phyloP scores from a whole-genome alignment of 257 asterid genomes.

The Solanum chmielewskii region DNA sequence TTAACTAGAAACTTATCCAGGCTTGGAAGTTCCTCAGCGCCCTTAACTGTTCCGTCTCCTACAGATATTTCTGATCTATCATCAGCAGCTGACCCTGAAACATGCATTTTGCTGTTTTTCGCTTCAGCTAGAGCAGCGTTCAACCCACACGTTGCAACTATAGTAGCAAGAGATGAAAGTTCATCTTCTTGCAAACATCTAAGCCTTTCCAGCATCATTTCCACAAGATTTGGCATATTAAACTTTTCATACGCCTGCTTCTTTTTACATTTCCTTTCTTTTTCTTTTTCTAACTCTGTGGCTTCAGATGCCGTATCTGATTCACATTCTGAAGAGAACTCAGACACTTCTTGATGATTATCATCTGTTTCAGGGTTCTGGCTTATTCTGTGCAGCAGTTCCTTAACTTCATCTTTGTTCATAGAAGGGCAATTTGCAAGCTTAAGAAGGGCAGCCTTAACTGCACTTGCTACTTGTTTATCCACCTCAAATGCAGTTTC shows the following conservation, averaged over 20 bases:
- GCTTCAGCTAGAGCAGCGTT: slow-evolving; percentile 65
- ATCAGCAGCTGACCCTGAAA: not conserved
- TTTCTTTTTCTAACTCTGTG: not conserved
- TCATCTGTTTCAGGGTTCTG: slow-evolving; percentile 69
- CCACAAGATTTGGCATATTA: slow-evolving; percentile 30
- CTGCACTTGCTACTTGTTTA: slow-evolving; percentile 85
- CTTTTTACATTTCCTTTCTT: slow-evolving; percentile 15
- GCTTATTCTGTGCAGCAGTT: slow-evolving; percentile 62
- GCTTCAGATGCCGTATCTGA: slow-evolving; percentile 38
- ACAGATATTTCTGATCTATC: slow-evolving; percentile 8
- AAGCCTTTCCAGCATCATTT: slow-evolving; percentile 77
- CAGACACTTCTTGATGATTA: slow-evolving; percentile 13
- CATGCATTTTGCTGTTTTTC: slow-evolving; percentile 12
- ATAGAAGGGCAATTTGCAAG: slow-evolving; percentile 61
- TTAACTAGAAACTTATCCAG: slow-evolving; percentile 79
- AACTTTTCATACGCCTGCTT: slow-evolving; percentile 26
- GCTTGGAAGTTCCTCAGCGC: slow-evolving; percentile 53
- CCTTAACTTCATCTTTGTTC: slow-evolving; percentile 65
- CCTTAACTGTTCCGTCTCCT: slow-evolving; percentile 15
- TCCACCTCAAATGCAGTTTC: slow-evolving; percentile 90
- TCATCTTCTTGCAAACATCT: slow-evolving; percentile 68
- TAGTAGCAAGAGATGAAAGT: slow-evolving; percentile 91
- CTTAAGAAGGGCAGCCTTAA: slow-evolving; percentile 69
- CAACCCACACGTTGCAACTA: slow-evolving; percentile 88
- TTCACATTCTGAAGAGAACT: slow-evolving; percentile 40